Conservation (phyloP, 179 eudicot species). For the Spergularia azorica region DNA sequence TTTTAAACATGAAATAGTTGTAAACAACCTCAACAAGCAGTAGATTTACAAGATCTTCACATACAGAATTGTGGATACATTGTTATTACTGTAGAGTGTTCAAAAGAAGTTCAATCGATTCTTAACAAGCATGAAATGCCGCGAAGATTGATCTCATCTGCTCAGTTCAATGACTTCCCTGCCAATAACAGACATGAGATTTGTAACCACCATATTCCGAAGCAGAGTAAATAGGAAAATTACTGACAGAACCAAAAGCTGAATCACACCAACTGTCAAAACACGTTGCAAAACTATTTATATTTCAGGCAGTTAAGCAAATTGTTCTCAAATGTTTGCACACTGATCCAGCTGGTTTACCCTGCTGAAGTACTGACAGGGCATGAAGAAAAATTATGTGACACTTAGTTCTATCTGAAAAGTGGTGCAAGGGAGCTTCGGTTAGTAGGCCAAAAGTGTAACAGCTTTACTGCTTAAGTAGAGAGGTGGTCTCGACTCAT, state of each 20-base stretch:
- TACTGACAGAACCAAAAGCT: neutral
- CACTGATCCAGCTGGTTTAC: too few species aligned
- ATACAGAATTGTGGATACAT: constrained; percentile 7
- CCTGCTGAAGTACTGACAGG: too few species aligned
- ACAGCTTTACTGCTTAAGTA: too few species aligned
- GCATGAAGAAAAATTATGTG: too few species aligned
- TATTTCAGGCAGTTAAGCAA: too few species aligned
- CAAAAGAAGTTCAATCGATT: constrained; percentile 21
- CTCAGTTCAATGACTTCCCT: neutral
- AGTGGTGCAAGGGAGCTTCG: too few species aligned
- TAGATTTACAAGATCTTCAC: constrained; percentile 2
- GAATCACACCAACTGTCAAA: too few species aligned
- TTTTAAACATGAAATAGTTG: neutral
- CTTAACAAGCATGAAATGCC: constrained; percentile 8
- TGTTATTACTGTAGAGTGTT: constrained; percentile 11
- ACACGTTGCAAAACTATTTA: too few species aligned
- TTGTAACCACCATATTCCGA: neutral
- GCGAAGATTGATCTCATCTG: neutral
- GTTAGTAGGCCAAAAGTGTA: too few species aligned
- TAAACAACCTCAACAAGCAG: constrained; percentile 1
- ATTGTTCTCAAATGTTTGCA: too few species aligned
- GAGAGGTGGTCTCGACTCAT: too few species aligned
- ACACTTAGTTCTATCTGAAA: too few species aligned
- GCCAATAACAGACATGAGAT: neutral
- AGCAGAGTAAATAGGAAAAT: neutral